Base-by-base conservation (phyloP, 2,329 filamentous ascomycete species). In the Stachybotrys echinatus region DNA sequence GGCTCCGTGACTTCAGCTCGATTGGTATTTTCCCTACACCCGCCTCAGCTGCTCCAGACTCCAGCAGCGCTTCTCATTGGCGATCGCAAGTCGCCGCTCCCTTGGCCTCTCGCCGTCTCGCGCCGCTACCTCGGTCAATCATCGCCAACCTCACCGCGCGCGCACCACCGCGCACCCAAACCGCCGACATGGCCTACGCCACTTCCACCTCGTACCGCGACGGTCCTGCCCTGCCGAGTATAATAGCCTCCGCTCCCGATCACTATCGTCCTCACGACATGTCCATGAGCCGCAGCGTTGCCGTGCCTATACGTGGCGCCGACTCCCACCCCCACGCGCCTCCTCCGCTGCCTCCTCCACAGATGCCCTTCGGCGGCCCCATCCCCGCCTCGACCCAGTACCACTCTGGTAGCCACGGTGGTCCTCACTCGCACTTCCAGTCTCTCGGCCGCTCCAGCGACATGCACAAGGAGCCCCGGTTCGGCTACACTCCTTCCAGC, bases 321-420 rank as follows among this genome's bases (percentile, higher is more conserved):
- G 55, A 61, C 14, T 54, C 57, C 42, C 61, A 59, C 50, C 14
- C 23, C 19, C 54, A 61, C 51, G 59, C 65, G 53, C 70, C 64
- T 3, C 74, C 74, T 52, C 74, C 74, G 47, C 68, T 74, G 34
- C 55, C 77, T 42, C 74, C 74, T n/a, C 74, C 74, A 5, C 65
- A 65, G 45, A 61, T 68, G 5, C 69, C 68, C 6, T 63, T 20
- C 68, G 37, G 58, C 61, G 37, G 69, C 69, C 6, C 18, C 42
- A 23, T 63, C 64, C 23, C 58, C 64, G n/a, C n/a, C n/a, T n/a
- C n/a, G n/a, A n/a, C n/a, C n/a, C n/a, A n/a, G n/a, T n/a, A n/a
- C n/a, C n/a, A n/a, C n/a, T n/a, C n/a, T n/a, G n/a, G n/a, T n/a
- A n/a, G n/a, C n/a, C n/a, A n/a, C n/a, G n/a, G n/a, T n/a, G n/a